Evolutionary conservation across 352 stramenopile species (phyloP).

Genomic region (Thalassiosira oceanica): DNA sequence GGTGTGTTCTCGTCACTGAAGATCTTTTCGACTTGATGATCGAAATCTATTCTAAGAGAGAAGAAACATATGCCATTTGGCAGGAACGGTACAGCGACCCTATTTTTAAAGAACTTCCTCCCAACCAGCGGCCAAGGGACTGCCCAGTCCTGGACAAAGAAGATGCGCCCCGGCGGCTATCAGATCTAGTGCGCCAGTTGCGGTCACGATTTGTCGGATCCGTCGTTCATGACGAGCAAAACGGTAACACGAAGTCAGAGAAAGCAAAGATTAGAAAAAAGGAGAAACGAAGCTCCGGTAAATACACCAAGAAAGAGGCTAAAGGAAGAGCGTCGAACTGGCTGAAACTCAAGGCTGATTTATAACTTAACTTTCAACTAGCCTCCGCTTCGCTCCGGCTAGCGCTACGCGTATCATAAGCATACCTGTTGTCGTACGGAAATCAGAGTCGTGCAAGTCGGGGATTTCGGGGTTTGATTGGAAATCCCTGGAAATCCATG

Average conservation of each 20-base stretch:
- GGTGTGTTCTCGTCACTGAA: slow-evolving; percentile 34
- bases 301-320: slow-evolving; percentile 62
- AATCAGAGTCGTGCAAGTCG: too few relatives aligned
- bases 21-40: slow-evolving; percentile 61
- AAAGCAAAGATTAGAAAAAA: slow-evolving; percentile 16
- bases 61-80: slow-evolving; percentile 39
- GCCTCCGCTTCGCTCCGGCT: too few relatives aligned
- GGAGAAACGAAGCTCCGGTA: slow-evolving; percentile 11
- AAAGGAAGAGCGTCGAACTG: slow-evolving; percentile 58
- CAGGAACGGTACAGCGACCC: slow-evolving; percentile 44
- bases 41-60: slow-evolving; percentile 49
- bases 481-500: too few relatives aligned
- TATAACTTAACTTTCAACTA: too few relatives aligned
- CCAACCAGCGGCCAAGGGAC: slow-evolving; percentile 30
- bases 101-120: slow-evolving; percentile 37
- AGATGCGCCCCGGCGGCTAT: not conserved
- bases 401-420: too few relatives aligned
- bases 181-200: slow-evolving; percentile 26
- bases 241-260: not conserved
- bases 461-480: too few relatives aligned
- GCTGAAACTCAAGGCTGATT: slow-evolving; percentile 42
- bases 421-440: too few relatives aligned
- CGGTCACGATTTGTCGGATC: slow-evolving; percentile 39
- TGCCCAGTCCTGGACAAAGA: slow-evolving; percentile 31
- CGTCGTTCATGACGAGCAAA: too few relatives aligned